Evolutionary conservation across 2,329 filamentous ascomycete species (phyloP).

Genomic region (Aspergillus floridensis): DNA sequence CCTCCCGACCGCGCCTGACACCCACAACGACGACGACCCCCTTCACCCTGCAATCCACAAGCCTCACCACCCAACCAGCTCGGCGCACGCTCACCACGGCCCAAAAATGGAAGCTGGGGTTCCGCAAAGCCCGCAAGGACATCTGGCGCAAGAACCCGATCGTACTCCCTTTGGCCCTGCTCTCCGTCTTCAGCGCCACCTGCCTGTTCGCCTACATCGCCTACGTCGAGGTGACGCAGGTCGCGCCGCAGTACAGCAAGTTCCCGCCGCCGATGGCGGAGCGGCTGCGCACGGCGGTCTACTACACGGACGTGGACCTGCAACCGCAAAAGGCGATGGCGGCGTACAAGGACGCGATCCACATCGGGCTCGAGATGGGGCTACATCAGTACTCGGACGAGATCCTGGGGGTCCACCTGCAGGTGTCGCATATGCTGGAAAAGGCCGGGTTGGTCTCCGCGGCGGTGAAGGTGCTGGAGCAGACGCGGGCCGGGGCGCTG

Average conservation of each 20-base stretch:
- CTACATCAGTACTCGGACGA: slow-evolving; percentile 91
- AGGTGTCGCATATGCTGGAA: slow-evolving; percentile 76
- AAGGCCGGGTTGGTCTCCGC: slow-evolving; percentile 67
- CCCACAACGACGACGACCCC: slow-evolving; percentile 16
- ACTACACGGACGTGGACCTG: slow-evolving; percentile 74
- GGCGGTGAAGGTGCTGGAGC: slow-evolving; percentile 74
- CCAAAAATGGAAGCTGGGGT: slow-evolving; percentile 33
- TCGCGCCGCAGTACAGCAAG: slow-evolving; percentile 41
- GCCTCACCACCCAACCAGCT: slow-evolving; percentile 6
- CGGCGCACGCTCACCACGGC: slow-evolving; percentile 27
- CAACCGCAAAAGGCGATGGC: slow-evolving; percentile 75
- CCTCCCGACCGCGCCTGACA: slow-evolving; percentile 7
- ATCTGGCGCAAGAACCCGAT: slow-evolving; percentile 46
- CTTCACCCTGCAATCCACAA: slow-evolving; percentile 12
- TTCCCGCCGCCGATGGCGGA: slow-evolving; percentile 47
- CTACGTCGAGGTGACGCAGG: slow-evolving; percentile 44
- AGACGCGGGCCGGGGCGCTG: slow-evolving; percentile 67
- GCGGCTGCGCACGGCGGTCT: slow-evolving; percentile 78
- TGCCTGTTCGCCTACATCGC: slow-evolving; percentile 40
- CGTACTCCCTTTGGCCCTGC: slow-evolving; percentile 41
- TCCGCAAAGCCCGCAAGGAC: slow-evolving; percentile 37
- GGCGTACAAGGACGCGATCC: slow-evolving; percentile 77
- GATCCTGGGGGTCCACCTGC: slow-evolving; percentile 82
- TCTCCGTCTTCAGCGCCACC: slow-evolving; percentile 36
- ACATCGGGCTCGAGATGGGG: slow-evolving; percentile 67